phyloP scores from a whole-genome alignment of 2,329 filamentous ascomycete genomes.

The Cordyceps farinosa region DNA sequence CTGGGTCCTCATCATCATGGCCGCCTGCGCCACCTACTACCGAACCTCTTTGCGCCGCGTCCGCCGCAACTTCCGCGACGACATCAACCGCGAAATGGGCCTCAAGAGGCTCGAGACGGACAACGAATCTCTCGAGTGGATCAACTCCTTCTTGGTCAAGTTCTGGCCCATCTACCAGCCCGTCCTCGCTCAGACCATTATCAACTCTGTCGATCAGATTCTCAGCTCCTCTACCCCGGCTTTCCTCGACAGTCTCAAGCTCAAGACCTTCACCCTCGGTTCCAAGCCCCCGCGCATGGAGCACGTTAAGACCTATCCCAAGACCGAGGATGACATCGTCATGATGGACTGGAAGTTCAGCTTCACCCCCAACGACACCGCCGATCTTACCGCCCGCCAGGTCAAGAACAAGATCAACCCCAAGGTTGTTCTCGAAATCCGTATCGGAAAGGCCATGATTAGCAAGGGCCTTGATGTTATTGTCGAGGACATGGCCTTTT shows the following conservation, averaged over 20 bases:
- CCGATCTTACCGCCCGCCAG: conserved; percentile 86
- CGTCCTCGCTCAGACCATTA: conserved; percentile 84
- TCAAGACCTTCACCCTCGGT: conserved; percentile 91
- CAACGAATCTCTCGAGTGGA: conserved; percentile 93
- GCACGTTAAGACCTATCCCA: conserved; percentile 97
- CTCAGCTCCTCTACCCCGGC: conserved; percentile 86
- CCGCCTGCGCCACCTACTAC: conserved; percentile 90
- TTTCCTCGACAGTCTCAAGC: conserved; percentile 88
- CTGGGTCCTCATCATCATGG: conserved; percentile 94
- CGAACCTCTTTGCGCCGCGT: conserved; percentile 91
- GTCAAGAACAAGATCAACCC: conserved; percentile 95
- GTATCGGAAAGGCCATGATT: conserved; percentile 92
- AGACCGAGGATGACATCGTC: conserved; percentile 89
- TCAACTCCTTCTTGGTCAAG: conserved; percentile 96
- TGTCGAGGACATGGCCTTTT: conserved; percentile 96
- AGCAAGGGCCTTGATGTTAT: conserved; percentile 97
- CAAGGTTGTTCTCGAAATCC: conserved; percentile 91
- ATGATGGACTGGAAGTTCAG: conserved; percentile 99
- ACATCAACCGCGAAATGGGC: conserved; percentile 83
- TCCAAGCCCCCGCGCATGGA: conserved; percentile 95
- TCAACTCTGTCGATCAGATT: conserved; percentile 93
- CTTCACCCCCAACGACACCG: conserved; percentile 92
- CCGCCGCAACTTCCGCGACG: conserved; percentile 92
- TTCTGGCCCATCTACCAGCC: conserved; percentile 99
- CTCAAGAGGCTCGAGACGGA: conserved; percentile 87